Evolutionary conservation across 352 stramenopile species (phyloP).

Genomic region (Phytopythium cucurbitacearum): DNA sequence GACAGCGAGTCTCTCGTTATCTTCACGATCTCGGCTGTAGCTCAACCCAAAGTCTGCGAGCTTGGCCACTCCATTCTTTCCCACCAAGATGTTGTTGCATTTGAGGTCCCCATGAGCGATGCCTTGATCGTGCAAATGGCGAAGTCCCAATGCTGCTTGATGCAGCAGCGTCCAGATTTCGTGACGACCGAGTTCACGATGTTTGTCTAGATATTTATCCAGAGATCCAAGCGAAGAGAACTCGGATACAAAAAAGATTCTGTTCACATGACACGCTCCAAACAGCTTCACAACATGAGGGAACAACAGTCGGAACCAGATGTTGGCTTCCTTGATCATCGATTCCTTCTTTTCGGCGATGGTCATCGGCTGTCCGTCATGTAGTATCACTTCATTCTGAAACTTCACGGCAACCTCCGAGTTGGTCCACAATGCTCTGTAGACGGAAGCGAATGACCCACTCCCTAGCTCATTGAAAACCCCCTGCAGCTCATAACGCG

Average conservation of each 20-base stretch:
- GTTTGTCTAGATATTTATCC: not conserved
- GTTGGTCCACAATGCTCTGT: too few relatives aligned
- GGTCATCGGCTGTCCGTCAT: too few relatives aligned
- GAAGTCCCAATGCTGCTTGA: slow-evolving; percentile 30
- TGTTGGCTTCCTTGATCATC: not conserved
- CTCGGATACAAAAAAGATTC: not conserved
- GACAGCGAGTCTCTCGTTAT: not conserved
- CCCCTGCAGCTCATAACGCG: too few relatives aligned
- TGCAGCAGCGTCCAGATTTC: slow-evolving; percentile 17
- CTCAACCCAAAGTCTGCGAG: slow-evolving; percentile 21
- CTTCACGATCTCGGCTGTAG: not conserved
- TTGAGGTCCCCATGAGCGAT: slow-evolving; percentile 83
- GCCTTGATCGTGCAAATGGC: slow-evolving; percentile 6
- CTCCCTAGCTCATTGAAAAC: too few relatives aligned
- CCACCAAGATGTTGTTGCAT: slow-evolving; percentile 25
- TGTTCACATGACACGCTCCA: slow-evolving; percentile 1
- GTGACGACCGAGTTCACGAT: not conserved
- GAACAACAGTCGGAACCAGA: not conserved
- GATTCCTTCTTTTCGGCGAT: not conserved
- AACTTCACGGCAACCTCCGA: too few relatives aligned
- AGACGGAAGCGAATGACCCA: too few relatives aligned
- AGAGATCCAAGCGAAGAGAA: not conserved
- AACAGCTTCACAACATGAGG: not conserved
- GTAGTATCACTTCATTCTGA: too few relatives aligned
- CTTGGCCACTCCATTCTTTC: slow-evolving; percentile 13